Evolutionary conservation across 331 rosid genomes (phyloP).

Genomic region (Rosa hybrid): DNA sequence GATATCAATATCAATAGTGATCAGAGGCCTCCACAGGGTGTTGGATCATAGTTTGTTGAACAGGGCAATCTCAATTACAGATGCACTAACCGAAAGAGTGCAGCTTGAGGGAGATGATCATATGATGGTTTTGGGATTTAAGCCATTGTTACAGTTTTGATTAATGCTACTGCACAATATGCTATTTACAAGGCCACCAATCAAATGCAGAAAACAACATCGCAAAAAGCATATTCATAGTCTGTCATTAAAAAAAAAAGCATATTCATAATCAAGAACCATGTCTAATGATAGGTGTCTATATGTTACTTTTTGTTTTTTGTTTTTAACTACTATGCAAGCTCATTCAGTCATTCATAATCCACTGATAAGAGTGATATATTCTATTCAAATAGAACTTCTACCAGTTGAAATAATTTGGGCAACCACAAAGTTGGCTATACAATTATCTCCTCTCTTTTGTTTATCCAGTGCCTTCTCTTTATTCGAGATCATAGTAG

Average conservation of each 20-base stretch:
- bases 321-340: not conserved
- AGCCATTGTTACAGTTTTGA: not conserved
- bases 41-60: too few relatives aligned
- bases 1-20: too few relatives aligned
- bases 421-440: not conserved
- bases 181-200: slow-evolving; percentile 58
- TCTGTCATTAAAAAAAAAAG: slow-evolving; percentile 42
- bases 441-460: not conserved
- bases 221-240: slow-evolving; percentile 11
- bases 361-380: not conserved
- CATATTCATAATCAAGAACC: slow-evolving; percentile 67
- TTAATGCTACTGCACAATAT: slow-evolving; percentile 5
- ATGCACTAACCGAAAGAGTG: too few relatives aligned
- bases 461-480: not conserved
- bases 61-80: too few relatives aligned
- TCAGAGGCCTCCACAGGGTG: too few relatives aligned
- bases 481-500: not conserved
- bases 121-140: not conserved
- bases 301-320: slow-evolving; percentile 37
- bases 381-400: not conserved
- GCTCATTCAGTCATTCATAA: not conserved
- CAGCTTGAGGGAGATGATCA: too few relatives aligned
- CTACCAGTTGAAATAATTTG: not conserved
- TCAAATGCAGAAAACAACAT: slow-evolving; percentile 89
- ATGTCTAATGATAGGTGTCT: slow-evolving; percentile 90